Evolutionary conservation across 352 stramenopile genomes (phyloP), one percentile per base, ranked within the genome.

Genomic region (Globisporangium paddicum): DNA sequence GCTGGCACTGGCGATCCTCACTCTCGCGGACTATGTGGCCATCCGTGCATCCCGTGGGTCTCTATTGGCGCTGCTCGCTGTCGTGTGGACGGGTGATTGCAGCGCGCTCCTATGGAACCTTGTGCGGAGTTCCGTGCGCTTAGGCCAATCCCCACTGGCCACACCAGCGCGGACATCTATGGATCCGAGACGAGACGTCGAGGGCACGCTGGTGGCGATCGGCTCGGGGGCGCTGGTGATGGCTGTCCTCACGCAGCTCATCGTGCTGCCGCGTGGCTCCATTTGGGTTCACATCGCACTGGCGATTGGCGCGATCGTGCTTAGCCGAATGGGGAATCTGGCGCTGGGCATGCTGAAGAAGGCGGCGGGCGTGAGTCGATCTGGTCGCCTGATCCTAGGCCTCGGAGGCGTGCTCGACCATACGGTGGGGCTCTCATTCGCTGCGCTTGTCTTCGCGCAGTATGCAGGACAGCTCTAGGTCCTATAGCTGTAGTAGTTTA

Each of bases 321-420:
- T 69, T 10, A 87, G 85, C 18, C 73, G 96, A 25, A 81, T 97
- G 37, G 92, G 90, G 13, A 85, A 96, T 67, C 64, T 98, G 35
- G 96, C 91, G 13, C 86, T 90, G 21, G 90, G 75, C 9, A 92
- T 98, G 73, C 62, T 98, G n/a, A 97, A 97, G 66, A 72, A 89
- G 19, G 87, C 96, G 66, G 88, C 88, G 0, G 87, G 82, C 0
- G 60, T 97, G 50, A 96, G 96, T 64, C 84, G 96, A 61, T 95
- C 88, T 60, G 90, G 92, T n/a, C 75, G 89, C 58, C 63, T 96
- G n/a, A 85, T 98, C 46, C 92, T 90, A 2, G 92, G 95, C 62
- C 87, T 97, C 64, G 92, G 92, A 28, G 92, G 92, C 10, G 79
- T 96, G 28, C 73, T 98, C 45, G 92, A 98, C 64, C 77, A 89